Percentiles rank a stretch among this genome's conserved stretches.
These are phyloP conservation scores for Phalaenopsis hybrid DNA, from an alignment of 116 monocot species.

Conservation along the genomic window DNA sequence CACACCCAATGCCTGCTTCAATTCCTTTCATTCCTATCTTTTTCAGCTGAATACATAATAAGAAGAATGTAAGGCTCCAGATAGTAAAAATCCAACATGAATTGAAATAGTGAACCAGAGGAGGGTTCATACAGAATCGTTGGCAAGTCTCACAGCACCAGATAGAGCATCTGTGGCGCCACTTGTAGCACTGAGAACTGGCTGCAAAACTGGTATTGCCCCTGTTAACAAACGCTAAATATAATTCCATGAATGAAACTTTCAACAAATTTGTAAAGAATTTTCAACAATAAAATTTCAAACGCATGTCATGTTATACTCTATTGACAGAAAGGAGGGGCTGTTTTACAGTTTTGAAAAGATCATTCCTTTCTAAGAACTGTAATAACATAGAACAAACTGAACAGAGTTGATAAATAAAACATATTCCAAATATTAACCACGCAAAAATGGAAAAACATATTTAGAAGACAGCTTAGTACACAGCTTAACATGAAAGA, in stretches of 20 bases:
- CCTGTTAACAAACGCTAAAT: slow-evolving; percentile 34
- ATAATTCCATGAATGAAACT: background rate
- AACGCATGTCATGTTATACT: background rate
- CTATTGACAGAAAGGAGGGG: background rate
- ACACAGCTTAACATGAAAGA: background rate
- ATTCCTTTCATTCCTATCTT: slow-evolving; percentile 60
- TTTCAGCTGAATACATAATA: slow-evolving; percentile 32
- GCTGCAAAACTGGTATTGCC: slow-evolving; percentile 70
- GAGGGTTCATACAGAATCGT: slow-evolving; percentile 48
- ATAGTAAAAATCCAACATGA: background rate
- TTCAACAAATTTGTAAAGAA: background rate
- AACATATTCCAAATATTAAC: background rate
- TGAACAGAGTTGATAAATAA: background rate
- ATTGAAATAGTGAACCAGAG: background rate
- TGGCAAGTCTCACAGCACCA: slow-evolving; percentile 65
- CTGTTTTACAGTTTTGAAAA: background rate
- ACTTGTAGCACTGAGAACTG: slow-evolving; percentile 74
- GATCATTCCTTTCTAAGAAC: background rate
- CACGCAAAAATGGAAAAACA: background rate
- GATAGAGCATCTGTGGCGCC: slow-evolving; percentile 89
- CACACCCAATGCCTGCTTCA: slow-evolving; percentile 82
- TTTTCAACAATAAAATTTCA: background rate
- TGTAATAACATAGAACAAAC: background rate
- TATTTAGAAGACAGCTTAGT: background rate
- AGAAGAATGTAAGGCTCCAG: slow-evolving; percentile 3